Evolutionary conservation across 202 grass and related monocot genomes (phyloP).

Genomic region (Zizania palustris): DNA sequence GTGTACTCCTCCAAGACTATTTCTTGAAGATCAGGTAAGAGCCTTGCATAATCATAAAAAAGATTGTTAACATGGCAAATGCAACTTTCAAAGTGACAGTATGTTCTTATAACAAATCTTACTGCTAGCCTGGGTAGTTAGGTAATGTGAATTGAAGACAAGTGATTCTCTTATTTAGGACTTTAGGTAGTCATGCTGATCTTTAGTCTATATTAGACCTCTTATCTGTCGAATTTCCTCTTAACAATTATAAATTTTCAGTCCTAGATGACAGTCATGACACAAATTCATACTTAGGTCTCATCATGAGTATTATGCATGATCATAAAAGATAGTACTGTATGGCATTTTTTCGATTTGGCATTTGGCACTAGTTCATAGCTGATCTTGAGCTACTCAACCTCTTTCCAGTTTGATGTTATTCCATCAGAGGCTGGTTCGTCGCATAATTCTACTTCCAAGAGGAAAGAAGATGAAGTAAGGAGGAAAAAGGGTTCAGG

Average conservation of each 20-base stretch:
- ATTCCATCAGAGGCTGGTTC: constrained; percentile 87
- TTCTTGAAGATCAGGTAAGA: constrained; percentile 94
- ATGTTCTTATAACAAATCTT: not conserved
- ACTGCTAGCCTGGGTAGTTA: not conserved
- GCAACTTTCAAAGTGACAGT: not conserved
- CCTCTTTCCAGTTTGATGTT: constrained; percentile 75
- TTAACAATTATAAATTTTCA: constrained; percentile 10
- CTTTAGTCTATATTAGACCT: constrained; percentile 1
- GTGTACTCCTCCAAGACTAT: constrained; percentile 93
- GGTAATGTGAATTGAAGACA: constrained; percentile 3
- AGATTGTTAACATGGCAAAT: not conserved
- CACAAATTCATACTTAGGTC: constrained; percentile 31
- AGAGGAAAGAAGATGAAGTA: constrained; percentile 76
- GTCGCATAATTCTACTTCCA: constrained; percentile 64
- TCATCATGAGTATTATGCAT: constrained; percentile 7
- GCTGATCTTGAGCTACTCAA: constrained; percentile 41
- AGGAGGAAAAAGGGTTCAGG: constrained; percentile 70
- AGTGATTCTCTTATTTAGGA: not conserved
- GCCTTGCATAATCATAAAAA: constrained; percentile 18
- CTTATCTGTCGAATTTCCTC: constrained; percentile 1
- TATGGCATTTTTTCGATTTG: not conserved
- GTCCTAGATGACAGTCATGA: not conserved
- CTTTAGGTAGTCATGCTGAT: constrained; percentile 13
- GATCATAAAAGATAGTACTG: not conserved
- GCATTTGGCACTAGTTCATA: constrained; percentile 27